Evolutionary conservation across 169 alveolate genomes (phyloP).

Genomic region (Prorocentrum cordatum): DNA sequence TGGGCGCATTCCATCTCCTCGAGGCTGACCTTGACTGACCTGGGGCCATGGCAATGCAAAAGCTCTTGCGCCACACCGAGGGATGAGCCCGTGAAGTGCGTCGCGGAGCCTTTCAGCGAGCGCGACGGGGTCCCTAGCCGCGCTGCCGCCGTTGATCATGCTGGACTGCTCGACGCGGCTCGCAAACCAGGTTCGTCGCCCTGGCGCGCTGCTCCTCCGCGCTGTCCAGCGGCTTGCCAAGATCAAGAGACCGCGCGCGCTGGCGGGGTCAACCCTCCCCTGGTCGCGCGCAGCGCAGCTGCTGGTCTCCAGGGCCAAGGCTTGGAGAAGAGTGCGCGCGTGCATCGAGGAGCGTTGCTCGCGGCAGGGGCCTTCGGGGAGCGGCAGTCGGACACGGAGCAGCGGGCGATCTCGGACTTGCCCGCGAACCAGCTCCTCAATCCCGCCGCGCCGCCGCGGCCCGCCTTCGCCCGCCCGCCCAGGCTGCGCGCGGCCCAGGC

Average conservation of each 20-base stretch:
- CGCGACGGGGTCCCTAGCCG: background rate
- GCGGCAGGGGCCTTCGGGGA: slow-evolving; percentile 17
- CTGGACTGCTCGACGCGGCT: background rate
- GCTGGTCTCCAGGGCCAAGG: background rate
- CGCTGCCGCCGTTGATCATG: background rate
- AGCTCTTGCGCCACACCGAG: no score
- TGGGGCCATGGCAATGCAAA: no score
- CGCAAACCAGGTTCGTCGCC: background rate
- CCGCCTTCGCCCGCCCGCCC: slow-evolving; percentile 3
- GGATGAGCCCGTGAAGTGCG: no score
- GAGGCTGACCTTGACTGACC: no score
- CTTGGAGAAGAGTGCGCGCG: background rate
- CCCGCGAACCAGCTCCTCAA: background rate
- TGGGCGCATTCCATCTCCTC: background rate
- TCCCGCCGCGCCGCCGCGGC: background rate
- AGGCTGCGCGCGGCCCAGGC: background rate
- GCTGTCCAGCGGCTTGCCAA: background rate
- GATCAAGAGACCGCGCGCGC: background rate
- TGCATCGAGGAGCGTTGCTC: background rate
- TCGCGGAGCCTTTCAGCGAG: background rate
- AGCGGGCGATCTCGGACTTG: background rate
- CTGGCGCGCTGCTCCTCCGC: background rate
- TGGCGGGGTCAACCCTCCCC: background rate
- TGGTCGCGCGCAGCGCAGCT: background rate
- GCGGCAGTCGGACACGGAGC: background rate